Evolutionary conservation across 345 rosid species (phyloP).

Genomic region (Brassica juncea): DNA sequence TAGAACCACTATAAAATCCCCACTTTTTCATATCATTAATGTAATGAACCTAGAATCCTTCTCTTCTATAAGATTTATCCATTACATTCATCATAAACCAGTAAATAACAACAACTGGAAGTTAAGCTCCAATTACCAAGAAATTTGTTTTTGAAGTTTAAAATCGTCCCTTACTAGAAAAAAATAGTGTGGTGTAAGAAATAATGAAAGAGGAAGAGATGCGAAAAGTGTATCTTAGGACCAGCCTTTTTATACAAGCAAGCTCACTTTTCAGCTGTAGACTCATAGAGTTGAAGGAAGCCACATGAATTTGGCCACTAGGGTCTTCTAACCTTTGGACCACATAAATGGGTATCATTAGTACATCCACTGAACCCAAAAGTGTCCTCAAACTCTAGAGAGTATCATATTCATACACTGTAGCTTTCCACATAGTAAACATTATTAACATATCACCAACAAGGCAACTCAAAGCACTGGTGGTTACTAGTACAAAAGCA

Average conservation of each 20-base stretch:
- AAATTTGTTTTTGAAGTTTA: not conserved
- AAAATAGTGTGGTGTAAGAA: constrained; percentile 17
- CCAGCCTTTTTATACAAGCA: constrained; percentile 39
- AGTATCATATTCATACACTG: constrained; percentile 17
- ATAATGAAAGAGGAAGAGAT: constrained; percentile 33
- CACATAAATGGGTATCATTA: constrained; percentile 29
- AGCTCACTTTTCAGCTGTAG: constrained; percentile 22
- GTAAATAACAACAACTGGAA: not conserved
- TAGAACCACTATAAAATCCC: constrained; percentile 9
- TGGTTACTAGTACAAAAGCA: constrained; percentile 7
- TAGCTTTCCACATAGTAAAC: constrained; percentile 23
- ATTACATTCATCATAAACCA: not conserved
- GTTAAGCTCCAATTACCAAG: constrained; percentile 18
- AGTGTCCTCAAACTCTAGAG: constrained; percentile 20
- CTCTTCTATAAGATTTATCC: constrained; percentile 1
- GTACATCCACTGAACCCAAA: constrained; percentile 22
- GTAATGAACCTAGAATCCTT: constrained; percentile 1
- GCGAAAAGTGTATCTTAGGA: constrained; percentile 38
- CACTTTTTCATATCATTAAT: not conserved
- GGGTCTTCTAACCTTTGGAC: constrained; percentile 16
- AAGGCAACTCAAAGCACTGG: constrained; percentile 10
- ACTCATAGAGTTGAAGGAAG: constrained; percentile 20
- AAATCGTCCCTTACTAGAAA: not conserved
- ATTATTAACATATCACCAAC: not conserved
- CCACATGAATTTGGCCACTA: constrained; percentile 34